Evolutionary conservation across 805 yeast species (phyloP).

Genomic region (Saccharomyces mikatae): DNA sequence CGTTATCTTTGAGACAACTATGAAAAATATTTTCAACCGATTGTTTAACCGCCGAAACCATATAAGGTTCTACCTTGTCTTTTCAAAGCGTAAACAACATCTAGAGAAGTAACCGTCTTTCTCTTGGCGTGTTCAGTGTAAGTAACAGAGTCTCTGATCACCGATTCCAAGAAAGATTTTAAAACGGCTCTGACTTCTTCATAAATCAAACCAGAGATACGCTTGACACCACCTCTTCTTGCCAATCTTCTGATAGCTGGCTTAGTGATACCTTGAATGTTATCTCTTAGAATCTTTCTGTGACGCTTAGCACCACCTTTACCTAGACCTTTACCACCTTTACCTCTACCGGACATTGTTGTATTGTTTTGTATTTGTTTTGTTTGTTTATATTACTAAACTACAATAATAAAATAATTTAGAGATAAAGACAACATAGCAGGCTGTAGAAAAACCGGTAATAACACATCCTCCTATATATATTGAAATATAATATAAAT

Average conservation of each 20-base stretch:
- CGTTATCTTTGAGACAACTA: not conserved
- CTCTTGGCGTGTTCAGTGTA: slow-evolving; percentile 99
- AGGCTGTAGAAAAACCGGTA: not conserved
- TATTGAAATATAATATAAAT: not conserved
- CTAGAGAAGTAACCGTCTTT: slow-evolving; percentile 97
- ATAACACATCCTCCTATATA: not conserved
- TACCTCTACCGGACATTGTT: slow-evolving; percentile 95
- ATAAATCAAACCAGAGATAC: slow-evolving; percentile 96
- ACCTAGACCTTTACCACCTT: slow-evolving; percentile 99
- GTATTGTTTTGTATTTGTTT: not conserved
- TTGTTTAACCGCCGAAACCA: slow-evolving; percentile 95
- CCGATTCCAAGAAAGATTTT: slow-evolving; percentile 90
- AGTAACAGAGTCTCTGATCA: slow-evolving; percentile 97
- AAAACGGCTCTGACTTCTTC: slow-evolving; percentile 97
- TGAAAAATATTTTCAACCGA: not conserved
- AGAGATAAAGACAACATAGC: not conserved
- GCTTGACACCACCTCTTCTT: slow-evolving; percentile 99
- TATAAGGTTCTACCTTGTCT: slow-evolving; percentile 99
- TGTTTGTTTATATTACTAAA: slow-evolving; percentile 1
- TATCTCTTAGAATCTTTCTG: slow-evolving; percentile 98
- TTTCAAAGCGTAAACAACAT: slow-evolving; percentile 97
- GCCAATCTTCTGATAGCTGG: slow-evolving; percentile 99
- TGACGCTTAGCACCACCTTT: slow-evolving; percentile 99
- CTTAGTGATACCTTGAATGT: slow-evolving; percentile 98
- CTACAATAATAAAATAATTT: not conserved